These are phyloP conservation scores for Phytopythium mirpurense DNA, from an alignment of 352 stramenopile species.

Conservation along the genomic window DNA sequence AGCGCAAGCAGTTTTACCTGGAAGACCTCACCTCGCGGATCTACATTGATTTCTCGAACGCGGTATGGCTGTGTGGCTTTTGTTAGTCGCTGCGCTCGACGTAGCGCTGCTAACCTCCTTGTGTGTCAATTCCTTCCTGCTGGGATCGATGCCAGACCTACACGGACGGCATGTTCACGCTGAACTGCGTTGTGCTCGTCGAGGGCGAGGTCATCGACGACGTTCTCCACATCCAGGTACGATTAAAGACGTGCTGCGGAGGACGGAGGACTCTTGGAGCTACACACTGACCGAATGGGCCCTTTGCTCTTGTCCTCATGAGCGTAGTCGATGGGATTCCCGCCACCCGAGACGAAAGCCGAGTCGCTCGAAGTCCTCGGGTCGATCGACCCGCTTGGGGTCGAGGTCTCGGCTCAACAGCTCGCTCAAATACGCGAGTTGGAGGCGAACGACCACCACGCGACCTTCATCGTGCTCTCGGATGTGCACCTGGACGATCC, in stretches of 20 bases:
- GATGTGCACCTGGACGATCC: conserved; percentile 93
- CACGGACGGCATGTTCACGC: conserved; percentile 86
- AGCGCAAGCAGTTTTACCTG: conserved; percentile 71
- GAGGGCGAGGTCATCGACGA: conserved; percentile 93
- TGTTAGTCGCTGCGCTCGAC: too few species aligned
- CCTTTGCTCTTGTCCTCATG: background rate
- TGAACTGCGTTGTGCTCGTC: conserved; percentile 91
- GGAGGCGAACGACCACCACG: conserved; percentile 77
- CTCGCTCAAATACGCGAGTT: conserved; percentile 72
- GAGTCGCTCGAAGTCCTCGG: conserved; percentile 73
- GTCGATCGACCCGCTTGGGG: conserved; percentile 73
- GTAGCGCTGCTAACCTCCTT: background rate
- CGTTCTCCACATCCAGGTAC: conserved; percentile 84
- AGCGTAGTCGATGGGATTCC: conserved; percentile 83
- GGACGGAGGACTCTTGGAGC: too few species aligned
- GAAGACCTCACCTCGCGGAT: conserved; percentile 83
- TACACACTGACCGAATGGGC: background rate
- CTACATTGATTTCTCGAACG: conserved; percentile 66
- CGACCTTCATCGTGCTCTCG: conserved; percentile 92
- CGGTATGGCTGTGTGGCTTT: conserved; percentile 22
- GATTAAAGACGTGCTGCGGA: background rate
- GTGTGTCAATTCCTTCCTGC: background rate
- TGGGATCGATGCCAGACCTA: conserved; percentile 33
- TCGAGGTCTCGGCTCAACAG: conserved; percentile 79
- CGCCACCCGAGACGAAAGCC: conserved; percentile 80